phyloP scores from a whole-genome alignment of 305 asterid genomes.

The Ajuga reptans region DNA sequence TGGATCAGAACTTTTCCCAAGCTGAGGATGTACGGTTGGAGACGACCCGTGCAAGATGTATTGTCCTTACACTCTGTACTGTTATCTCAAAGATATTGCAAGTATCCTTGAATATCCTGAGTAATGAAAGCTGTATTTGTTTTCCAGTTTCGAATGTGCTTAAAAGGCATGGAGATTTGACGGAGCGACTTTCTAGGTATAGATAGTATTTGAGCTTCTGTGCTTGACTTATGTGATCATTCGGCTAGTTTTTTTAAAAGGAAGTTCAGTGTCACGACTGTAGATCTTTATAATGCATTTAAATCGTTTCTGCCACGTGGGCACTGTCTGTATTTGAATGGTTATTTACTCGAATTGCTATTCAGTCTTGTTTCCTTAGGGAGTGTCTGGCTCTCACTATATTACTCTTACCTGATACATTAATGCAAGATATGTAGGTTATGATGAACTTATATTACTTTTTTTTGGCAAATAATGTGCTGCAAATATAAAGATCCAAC shows the following conservation, averaged over 20 bases:
- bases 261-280: background rate
- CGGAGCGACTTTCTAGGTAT: conserved; percentile 93
- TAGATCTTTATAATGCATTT: background rate
- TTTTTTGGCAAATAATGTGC: background rate
- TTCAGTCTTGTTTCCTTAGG: background rate
- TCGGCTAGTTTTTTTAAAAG: background rate
- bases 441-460: background rate
- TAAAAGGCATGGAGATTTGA: conserved; percentile 77
- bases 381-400: background rate
- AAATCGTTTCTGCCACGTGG: background rate
- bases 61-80: background rate
- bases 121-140: conserved; percentile 15
- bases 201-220: background rate
- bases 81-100: conserved; percentile 7
- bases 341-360: background rate
- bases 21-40: conserved; percentile 51
- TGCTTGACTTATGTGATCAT: background rate
- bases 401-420: background rate
- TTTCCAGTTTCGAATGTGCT: conserved; percentile 72
- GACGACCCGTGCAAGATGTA: conserved; percentile 68
- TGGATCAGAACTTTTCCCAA: conserved; percentile 40
- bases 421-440: background rate
- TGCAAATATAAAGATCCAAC: too few species aligned
- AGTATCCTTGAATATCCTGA: background rate
- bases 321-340: background rate